A percentile compares a stretch with the other conserved stretches of the same genome.
phyloP scores from a whole-genome alignment of 257 asterid species.

The Oldenlandia corymbosa region DNA sequence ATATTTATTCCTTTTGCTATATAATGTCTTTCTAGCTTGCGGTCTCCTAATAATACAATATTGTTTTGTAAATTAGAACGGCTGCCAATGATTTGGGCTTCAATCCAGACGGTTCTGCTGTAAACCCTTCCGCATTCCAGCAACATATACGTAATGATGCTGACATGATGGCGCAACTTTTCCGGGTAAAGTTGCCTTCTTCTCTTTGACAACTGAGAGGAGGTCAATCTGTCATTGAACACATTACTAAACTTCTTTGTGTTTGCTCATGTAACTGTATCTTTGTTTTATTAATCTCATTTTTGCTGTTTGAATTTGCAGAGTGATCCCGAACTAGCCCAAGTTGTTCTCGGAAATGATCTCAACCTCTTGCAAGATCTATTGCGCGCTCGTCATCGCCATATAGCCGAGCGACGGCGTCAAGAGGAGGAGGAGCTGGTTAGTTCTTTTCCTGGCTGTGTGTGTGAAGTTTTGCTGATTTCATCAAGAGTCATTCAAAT shows the following conservation, averaged over 20 bases:
- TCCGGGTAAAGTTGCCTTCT: conserved; percentile 53
- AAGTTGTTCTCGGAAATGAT: conserved; percentile 88
- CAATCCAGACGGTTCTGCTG: conserved; percentile 94
- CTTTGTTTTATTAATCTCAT: conserved; percentile 12
- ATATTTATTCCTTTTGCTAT: neutral
- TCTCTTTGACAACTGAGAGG: neutral
- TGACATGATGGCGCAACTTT: conserved; percentile 74
- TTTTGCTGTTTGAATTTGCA: conserved; percentile 34
- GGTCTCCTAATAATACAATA: conserved; percentile 5
- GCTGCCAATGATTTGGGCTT: conserved; percentile 43
- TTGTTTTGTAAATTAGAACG: conserved; percentile 30
- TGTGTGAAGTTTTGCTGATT: neutral
- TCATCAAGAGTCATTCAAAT: neutral
- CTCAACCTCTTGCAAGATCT: conserved; percentile 74
- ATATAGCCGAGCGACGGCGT: conserved; percentile 61
- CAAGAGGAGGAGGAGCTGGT: conserved; percentile 93
- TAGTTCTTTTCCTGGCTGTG: conserved; percentile 18
- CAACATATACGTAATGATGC: conserved; percentile 82
- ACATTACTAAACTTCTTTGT: neutral
- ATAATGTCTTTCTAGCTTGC: neutral
- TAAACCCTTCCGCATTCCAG: conserved; percentile 86
- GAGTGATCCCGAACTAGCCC: conserved; percentile 97
- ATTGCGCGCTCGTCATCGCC: conserved; percentile 68
- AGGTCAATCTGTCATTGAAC: too few species aligned
- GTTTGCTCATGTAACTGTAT: neutral